Evolutionary conservation across 116 monocot species (phyloP).

Genomic region (Papilionanthe hybrid): DNA sequence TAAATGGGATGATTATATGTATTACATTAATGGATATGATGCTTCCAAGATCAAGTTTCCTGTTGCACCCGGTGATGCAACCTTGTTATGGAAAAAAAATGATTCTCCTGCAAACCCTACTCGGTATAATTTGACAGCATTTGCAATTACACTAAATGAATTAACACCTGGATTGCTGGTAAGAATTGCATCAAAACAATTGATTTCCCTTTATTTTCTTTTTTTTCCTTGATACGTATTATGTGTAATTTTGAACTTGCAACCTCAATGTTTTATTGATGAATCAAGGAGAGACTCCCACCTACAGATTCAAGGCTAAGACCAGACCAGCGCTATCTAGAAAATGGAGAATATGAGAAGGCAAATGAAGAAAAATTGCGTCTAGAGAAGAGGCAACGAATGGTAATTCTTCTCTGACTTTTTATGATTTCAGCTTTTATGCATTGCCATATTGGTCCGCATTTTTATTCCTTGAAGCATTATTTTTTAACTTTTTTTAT

Average conservation of each 20-base stretch:
- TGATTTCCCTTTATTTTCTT: background rate
- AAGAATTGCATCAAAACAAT: constrained; percentile 13
- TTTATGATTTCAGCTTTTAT: background rate
- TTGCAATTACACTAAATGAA: constrained; percentile 85
- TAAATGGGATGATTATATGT: constrained; percentile 88
- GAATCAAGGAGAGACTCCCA: constrained; percentile 64
- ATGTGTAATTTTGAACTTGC: constrained; percentile 16
- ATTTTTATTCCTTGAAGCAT: background rate
- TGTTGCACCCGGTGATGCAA: constrained; percentile 18
- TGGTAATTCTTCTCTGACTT: constrained; percentile 37
- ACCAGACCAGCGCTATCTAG: constrained; percentile 65
- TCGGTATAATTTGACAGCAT: constrained; percentile 84
- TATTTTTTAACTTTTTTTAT: background rate
- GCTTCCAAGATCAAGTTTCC: constrained; percentile 27
- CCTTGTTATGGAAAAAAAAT: constrained; percentile 73
- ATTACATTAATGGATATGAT: constrained; percentile 30
- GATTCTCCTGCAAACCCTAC: constrained; percentile 56
- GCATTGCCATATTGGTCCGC: background rate
- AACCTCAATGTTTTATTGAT: constrained; percentile 23
- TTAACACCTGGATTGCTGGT: constrained; percentile 70
- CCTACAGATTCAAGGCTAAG: constrained; percentile 76
- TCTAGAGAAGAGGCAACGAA: constrained; percentile 57
- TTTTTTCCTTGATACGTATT: background rate
- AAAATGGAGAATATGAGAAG: constrained; percentile 78
- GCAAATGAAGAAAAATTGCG: constrained; percentile 64